These are phyloP conservation scores for Pigoraptor vietnamica DNA, from an alignment of 78 protist species.

Conservation along the genomic window DNA sequence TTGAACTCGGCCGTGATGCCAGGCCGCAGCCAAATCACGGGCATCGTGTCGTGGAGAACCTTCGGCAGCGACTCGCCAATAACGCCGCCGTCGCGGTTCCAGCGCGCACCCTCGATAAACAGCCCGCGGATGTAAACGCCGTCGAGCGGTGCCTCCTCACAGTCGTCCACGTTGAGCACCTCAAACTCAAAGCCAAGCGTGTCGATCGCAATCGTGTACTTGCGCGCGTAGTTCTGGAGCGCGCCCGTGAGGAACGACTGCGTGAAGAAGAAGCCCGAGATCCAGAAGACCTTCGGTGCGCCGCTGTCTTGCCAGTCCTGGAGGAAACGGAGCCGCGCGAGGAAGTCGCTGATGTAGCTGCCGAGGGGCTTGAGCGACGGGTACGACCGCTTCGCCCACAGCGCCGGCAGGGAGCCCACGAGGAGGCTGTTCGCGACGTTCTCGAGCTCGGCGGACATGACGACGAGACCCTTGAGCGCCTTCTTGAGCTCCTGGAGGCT, in stretches of 20 bases:
- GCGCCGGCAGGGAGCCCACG: slow-evolving; percentile 40
- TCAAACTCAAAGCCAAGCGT: slow-evolving; percentile 36
- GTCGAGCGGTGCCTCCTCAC: slow-evolving; percentile 25
- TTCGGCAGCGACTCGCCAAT: slow-evolving; percentile 75
- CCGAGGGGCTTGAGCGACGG: slow-evolving; percentile 78
- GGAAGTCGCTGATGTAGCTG: slow-evolving; percentile 44
- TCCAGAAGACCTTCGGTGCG: slow-evolving; percentile 62
- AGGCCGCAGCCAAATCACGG: slow-evolving; percentile 63
- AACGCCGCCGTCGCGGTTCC: slow-evolving; percentile 14
- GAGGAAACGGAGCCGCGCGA: slow-evolving; percentile 33
- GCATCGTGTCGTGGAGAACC: slow-evolving; percentile 75
- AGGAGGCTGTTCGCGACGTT: slow-evolving; percentile 28
- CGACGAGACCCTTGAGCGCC: slow-evolving; percentile 77
- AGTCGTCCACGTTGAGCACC: slow-evolving; percentile 1
- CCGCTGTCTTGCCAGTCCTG: neutral
- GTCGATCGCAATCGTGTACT: slow-evolving; percentile 62
- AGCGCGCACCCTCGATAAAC: slow-evolving; percentile 71
- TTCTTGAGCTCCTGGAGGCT: slow-evolving; percentile 44
- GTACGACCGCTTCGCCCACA: slow-evolving; percentile 54
- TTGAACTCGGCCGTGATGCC: slow-evolving; percentile 6
- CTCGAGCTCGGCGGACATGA: slow-evolving; percentile 68
- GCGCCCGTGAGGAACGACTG: slow-evolving; percentile 85
- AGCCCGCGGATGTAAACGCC: slow-evolving; percentile 68
- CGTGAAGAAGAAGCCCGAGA: slow-evolving; percentile 85
- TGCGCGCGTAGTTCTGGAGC: slow-evolving; percentile 73